phyloP scores from a whole-genome alignment of 371 early-diverging fungal genomes.

The Gilbertella persicaria region DNA sequence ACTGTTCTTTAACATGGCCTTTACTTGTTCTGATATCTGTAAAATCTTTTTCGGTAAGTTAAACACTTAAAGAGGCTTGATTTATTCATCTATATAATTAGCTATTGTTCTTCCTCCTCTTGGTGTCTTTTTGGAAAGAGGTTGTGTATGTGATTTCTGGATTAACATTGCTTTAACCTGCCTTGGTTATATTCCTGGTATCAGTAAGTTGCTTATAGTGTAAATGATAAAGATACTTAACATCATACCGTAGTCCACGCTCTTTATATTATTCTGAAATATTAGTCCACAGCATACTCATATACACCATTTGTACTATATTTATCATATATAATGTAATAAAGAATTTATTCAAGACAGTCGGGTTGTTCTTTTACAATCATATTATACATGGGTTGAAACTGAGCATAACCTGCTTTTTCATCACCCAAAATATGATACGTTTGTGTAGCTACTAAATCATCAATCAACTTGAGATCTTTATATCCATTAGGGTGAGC shows the following conservation, averaged over 20 bases:
- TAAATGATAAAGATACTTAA: too few relatives aligned
- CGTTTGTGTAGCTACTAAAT: slow-evolving; percentile 45
- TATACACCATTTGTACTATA: too few relatives aligned
- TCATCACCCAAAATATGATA: slow-evolving; percentile 37
- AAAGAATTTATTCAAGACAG: slow-evolving; percentile 40
- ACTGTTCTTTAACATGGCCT: slow-evolving; percentile 31
- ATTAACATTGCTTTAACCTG: slow-evolving; percentile 79
- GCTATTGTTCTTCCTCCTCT: slow-evolving; percentile 59
- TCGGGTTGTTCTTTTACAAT: slow-evolving; percentile 60
- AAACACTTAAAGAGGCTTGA: background rate
- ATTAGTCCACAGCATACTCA: too few relatives aligned
- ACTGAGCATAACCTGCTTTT: slow-evolving; percentile 50
- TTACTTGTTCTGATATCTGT: slow-evolving; percentile 48
- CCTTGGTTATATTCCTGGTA: slow-evolving; percentile 84
- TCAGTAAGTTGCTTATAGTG: slow-evolving; percentile 31
- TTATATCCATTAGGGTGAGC: slow-evolving; percentile 43
- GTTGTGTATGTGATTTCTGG: slow-evolving; percentile 71
- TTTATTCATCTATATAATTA: background rate
- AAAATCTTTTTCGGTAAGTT: slow-evolving; percentile 44
- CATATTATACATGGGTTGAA: slow-evolving; percentile 61
- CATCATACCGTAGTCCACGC: slow-evolving; percentile 26
- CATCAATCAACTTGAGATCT: slow-evolving; percentile 37
- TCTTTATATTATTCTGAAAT: slow-evolving; percentile 37
- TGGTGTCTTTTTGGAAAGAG: slow-evolving; percentile 68
- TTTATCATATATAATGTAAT: too few relatives aligned